These are phyloP conservation scores for Trichophyton verrucosum DNA, from an alignment of 2,329 filamentous ascomycete genomes.

Conservation along the genomic window DNA sequence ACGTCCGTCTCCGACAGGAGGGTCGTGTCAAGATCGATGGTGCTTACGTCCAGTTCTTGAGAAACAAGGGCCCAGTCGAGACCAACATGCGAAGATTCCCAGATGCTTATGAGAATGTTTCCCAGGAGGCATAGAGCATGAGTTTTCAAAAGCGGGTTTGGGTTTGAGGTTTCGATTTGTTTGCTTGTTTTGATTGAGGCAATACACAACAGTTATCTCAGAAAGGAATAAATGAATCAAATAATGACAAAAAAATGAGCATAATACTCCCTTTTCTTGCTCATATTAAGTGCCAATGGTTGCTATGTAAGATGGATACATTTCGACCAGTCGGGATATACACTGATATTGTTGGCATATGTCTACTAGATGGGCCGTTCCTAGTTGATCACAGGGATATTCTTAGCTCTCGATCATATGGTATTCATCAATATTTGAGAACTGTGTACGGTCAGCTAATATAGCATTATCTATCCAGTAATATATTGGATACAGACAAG, in stretches of 20 bases:
- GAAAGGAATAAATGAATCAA: conserved; percentile 6
- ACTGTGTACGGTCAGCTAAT: too few species aligned
- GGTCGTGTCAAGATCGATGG: conserved; percentile 93
- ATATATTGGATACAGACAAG: not conserved
- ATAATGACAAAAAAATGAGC: conserved; percentile 4
- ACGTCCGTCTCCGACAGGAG: conserved; percentile 85
- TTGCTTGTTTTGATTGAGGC: conserved; percentile 3
- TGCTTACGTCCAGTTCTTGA: conserved; percentile 98
- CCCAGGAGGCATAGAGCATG: conserved; percentile 31
- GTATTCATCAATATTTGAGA: too few species aligned
- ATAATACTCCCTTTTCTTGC: not conserved
- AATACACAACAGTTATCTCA: conserved; percentile 1
- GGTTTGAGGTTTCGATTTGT: conserved; percentile 1
- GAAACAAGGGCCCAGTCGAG: conserved; percentile 76
- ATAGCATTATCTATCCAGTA: too few species aligned
- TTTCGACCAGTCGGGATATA: too few species aligned
- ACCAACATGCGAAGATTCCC: conserved; percentile 93
- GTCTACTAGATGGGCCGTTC: too few species aligned
- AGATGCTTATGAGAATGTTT: conserved; percentile 53
- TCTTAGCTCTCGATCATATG: too few species aligned
- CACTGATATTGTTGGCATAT: too few species aligned
- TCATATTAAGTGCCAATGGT: not conserved
- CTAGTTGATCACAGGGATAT: too few species aligned
- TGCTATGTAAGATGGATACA: too few species aligned
- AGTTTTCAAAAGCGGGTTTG: not conserved